Percentiles rank a stretch among this genome's conserved stretches.
These are phyloP conservation scores for Penicillium sp. DNA, from an alignment of 2,329 filamentous ascomycete genomes.

Conservation along the genomic window DNA sequence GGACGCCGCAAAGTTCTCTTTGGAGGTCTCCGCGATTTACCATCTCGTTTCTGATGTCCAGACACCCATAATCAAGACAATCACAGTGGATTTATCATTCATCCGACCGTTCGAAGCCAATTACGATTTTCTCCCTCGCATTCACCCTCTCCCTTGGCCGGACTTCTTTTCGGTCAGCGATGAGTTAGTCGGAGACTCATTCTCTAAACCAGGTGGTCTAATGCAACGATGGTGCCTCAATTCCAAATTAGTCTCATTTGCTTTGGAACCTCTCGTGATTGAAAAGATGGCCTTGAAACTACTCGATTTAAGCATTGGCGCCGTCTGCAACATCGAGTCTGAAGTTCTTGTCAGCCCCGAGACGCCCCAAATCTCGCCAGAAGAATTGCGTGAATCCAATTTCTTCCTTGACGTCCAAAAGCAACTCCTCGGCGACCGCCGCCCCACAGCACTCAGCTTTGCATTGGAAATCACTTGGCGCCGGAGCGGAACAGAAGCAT, in stretches of 20 bases:
- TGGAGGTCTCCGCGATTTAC: conserved; percentile 77
- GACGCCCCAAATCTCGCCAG: conserved; percentile 59
- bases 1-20: conserved; percentile 63
- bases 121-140: conserved; percentile 80
- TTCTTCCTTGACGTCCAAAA: conserved; percentile 80
- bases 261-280: conserved; percentile 63
- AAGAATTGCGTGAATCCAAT: conserved; percentile 70
- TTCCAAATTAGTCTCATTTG: conserved; percentile 75
- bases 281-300: conserved; percentile 69
- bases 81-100: conserved; percentile 71
- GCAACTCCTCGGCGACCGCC: conserved; percentile 77
- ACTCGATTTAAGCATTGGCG: conserved; percentile 64
- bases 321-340: conserved; percentile 57
- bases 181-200: conserved; percentile 33
- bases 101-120: conserved; percentile 88
- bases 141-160: conserved; percentile 82
- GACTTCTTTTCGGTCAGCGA: conserved; percentile 74
- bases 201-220: conserved; percentile 61
- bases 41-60: conserved; percentile 77
- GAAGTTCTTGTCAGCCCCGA: conserved; percentile 37
- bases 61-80: conserved; percentile 77
- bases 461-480: conserved; percentile 78
- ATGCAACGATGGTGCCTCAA: conserved; percentile 80
- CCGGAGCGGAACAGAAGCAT: conserved; percentile 42
- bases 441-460: conserved; percentile 74